Conservation (phyloP, 2,329 filamentous ascomycete species). For the Fusarium protoensiforme region DNA sequence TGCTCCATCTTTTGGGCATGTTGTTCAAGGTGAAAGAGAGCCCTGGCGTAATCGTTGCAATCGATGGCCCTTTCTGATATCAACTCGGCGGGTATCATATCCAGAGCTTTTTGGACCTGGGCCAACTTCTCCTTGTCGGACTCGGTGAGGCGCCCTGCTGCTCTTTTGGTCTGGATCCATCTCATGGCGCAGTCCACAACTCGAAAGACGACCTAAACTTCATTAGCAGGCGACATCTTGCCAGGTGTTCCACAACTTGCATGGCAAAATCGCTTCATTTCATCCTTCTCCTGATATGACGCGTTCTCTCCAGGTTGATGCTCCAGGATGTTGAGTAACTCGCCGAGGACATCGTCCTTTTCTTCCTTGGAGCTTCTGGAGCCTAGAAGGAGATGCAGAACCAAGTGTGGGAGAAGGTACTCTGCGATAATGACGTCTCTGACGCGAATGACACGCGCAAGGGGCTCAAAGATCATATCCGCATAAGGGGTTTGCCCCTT, state of each 20-base stretch:
- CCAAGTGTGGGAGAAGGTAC: conserved; percentile 89
- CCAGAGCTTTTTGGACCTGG: conserved; percentile 63
- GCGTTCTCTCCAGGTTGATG: conserved; percentile 64
- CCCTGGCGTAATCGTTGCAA: conserved; percentile 91
- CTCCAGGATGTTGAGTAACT: conserved; percentile 80
- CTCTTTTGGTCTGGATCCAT: conserved; percentile 83
- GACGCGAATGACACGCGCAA: conserved; percentile 84
- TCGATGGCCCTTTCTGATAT: conserved; percentile 87
- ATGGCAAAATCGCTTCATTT: conserved; percentile 87
- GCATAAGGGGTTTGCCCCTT: conserved; percentile 81
- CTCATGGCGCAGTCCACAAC: conserved; percentile 91
- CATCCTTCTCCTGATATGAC: conserved; percentile 73
- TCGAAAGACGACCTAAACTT: conserved; percentile 80
- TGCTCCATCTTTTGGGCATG: conserved; percentile 72
- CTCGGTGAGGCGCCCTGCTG: conserved; percentile 43
- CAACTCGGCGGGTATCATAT: conserved; percentile 78
- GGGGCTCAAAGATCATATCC: conserved; percentile 80
- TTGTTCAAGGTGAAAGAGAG: conserved; percentile 94
- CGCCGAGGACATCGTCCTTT: conserved; percentile 72
- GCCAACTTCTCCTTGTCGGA: conserved; percentile 60
- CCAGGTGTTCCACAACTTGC: conserved; percentile 58
- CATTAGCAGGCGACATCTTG: conserved; percentile 14
- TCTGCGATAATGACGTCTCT: conserved; percentile 88
- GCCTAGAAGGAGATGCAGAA: conserved; percentile 84
- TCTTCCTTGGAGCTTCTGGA: conserved; percentile 70